phyloP scores from a whole-genome alignment of 2,329 filamentous ascomycete genomes.

The Calonectria pteridis region DNA sequence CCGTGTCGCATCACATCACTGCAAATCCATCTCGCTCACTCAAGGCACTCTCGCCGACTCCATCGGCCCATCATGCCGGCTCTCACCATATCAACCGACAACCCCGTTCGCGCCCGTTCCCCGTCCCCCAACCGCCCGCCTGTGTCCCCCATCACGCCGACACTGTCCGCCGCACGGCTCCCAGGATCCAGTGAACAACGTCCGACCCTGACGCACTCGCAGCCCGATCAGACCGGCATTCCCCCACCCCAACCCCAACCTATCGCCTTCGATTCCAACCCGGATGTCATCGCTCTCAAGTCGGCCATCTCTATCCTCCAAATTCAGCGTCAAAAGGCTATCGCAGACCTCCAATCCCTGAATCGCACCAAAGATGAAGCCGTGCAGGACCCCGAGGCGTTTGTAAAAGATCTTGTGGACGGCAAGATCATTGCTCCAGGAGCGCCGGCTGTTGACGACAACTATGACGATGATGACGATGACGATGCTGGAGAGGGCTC shows the following conservation, averaged over 20 bases:
- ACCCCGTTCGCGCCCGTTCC: slow-evolving; percentile 47
- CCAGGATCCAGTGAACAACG: slow-evolving; percentile 34
- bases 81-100: slow-evolving; percentile 48
- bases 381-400: slow-evolving; percentile 77
- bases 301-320: slow-evolving; percentile 89
- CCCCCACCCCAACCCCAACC: slow-evolving; percentile 63
- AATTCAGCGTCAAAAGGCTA: slow-evolving; percentile 83
- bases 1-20: slow-evolving; percentile 17
- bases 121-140: slow-evolving; percentile 63
- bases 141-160: slow-evolving; percentile 68
- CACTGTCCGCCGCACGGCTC: slow-evolving; percentile 54
- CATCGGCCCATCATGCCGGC: slow-evolving; percentile 45
- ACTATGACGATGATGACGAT: slow-evolving; percentile 46
- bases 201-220: slow-evolving; percentile 59
- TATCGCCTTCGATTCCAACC: slow-evolving; percentile 74
- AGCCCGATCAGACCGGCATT: slow-evolving; percentile 56
- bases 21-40: not conserved
- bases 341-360: slow-evolving; percentile 79
- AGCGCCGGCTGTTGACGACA: slow-evolving; percentile 44
- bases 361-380: slow-evolving; percentile 78
- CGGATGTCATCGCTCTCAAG: slow-evolving; percentile 88
- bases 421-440: slow-evolving; percentile 65
- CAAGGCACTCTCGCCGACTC: not conserved
- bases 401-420: slow-evolving; percentile 74
- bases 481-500: slow-evolving; percentile 38